Evolutionary conservation across 495 filamentous ascomycete genomes (phyloP).

Genomic region (Aspergillus heteromorphus): DNA sequence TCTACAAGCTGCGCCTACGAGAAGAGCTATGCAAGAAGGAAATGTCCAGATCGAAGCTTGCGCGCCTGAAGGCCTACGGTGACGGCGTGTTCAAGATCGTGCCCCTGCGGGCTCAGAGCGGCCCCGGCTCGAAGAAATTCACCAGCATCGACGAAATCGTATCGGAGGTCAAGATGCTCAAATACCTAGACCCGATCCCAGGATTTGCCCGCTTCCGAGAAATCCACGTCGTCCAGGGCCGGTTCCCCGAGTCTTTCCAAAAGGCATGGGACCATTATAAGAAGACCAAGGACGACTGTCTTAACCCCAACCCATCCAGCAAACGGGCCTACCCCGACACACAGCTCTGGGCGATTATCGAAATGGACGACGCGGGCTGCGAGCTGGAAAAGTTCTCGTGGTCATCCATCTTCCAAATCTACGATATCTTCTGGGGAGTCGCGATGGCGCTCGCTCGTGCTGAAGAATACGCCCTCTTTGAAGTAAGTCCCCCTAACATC

Average conservation of each 20-base stretch:
- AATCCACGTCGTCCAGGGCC: constrained; percentile 66
- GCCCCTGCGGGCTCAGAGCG: constrained; percentile 39
- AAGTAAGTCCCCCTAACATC: constrained; percentile 39
- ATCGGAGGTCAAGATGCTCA: constrained; percentile 68
- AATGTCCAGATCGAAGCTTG: constrained; percentile 38
- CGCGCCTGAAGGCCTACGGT: constrained; percentile 34
- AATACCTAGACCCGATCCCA: constrained; percentile 69
- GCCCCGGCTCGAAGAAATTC: constrained; percentile 41
- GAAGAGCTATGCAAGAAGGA: constrained; percentile 32
- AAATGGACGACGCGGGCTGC: constrained; percentile 80
- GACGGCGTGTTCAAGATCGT: constrained; percentile 49
- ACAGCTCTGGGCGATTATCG: constrained; percentile 75
- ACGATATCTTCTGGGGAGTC: constrained; percentile 83
- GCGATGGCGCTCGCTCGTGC: constrained; percentile 71
- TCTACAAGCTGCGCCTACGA: constrained; percentile 42
- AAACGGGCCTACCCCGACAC: constrained; percentile 55
- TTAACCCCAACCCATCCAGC: constrained; percentile 61
- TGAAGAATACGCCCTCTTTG: constrained; percentile 68
- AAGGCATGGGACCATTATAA: constrained; percentile 60
- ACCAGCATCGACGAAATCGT: constrained; percentile 51
- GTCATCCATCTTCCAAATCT: constrained; percentile 55
- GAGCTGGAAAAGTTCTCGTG: constrained; percentile 62
- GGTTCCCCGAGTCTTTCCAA: constrained; percentile 56
- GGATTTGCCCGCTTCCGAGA: constrained; percentile 92
- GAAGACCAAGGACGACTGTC: constrained; percentile 53